A percentile compares a stretch with the other conserved stretches of the same genome.
Evolutionary conservation across 2,329 filamentous ascomycete genomes (phyloP).

Genomic region (Paracamarosporium sp.): DNA sequence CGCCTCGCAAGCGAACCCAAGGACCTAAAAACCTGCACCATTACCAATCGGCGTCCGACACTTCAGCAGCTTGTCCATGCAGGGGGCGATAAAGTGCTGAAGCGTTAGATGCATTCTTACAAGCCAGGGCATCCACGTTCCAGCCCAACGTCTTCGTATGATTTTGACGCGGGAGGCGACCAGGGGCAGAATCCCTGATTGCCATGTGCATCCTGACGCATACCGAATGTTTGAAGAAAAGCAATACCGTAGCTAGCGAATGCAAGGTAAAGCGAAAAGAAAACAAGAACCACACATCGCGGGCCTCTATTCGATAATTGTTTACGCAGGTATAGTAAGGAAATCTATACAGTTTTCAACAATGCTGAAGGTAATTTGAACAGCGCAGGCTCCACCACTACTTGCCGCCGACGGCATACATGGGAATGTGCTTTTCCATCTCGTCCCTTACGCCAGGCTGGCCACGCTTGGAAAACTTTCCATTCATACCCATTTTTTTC

Average conservation of each 20-base stretch:
- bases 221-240: neutral
- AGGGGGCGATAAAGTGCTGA: neutral
- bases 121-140: neutral
- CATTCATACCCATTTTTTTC: constrained; percentile 49
- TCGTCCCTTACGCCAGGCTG: constrained; percentile 11
- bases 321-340: neutral
- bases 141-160: neutral
- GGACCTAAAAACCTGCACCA: neutral
- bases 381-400: constrained; percentile 8
- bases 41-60: neutral
- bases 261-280: neutral
- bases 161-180: neutral
- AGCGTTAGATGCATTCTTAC: neutral
- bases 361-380: neutral
- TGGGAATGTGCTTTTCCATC: constrained; percentile 23
- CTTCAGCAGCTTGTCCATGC: neutral
- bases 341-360: no score
- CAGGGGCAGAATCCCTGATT: neutral
- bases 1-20: neutral
- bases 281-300: neutral
- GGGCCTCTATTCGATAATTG: neutral
- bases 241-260: neutral
- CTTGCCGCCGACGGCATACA: constrained; percentile 26
- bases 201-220: neutral
- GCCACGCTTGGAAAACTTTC: constrained; percentile 38